Evolutionary conservation across 2,329 filamentous ascomycete genomes (phyloP).

Genomic region (Xylaria arbuscula): DNA sequence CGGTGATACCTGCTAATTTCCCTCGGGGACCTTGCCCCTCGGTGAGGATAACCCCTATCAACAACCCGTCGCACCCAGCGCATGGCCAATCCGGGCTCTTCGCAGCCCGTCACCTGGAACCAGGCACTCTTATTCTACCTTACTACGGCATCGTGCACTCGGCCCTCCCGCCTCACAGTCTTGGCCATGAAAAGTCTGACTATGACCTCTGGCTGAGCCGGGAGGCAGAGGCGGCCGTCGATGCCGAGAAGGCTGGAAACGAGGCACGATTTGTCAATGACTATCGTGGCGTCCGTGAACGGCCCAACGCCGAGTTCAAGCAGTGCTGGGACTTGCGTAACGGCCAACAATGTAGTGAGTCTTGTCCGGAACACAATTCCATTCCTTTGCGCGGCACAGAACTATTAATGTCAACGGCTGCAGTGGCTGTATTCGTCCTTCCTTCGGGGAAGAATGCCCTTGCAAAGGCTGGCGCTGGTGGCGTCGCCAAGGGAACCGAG

Average conservation of each 20-base stretch:
- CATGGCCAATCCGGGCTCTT: slow-evolving; percentile 70
- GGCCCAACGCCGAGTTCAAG: slow-evolving; percentile 69
- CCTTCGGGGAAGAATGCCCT: slow-evolving; percentile 55
- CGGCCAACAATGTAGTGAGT: slow-evolving; percentile 64
- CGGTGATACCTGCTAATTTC: slow-evolving; percentile 51
- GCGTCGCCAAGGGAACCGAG: slow-evolving; percentile 70
- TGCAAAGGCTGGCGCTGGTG: slow-evolving; percentile 47
- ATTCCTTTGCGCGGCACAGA: background rate
- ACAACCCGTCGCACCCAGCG: slow-evolving; percentile 65
- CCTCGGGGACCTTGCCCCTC: slow-evolving; percentile 59
- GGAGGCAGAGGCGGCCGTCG: slow-evolving; percentile 67
- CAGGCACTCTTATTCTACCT: slow-evolving; percentile 68
- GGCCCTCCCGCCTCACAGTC: slow-evolving; percentile 47
- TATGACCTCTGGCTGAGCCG: slow-evolving; percentile 74
- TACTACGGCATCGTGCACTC: slow-evolving; percentile 71
- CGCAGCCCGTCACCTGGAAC: slow-evolving; percentile 63
- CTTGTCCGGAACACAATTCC: background rate
- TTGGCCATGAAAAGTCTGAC: slow-evolving; percentile 60
- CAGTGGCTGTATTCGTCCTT: slow-evolving; percentile 59
- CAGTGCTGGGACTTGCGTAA: slow-evolving; percentile 66
- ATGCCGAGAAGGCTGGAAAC: slow-evolving; percentile 68
- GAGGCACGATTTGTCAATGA: slow-evolving; percentile 76
- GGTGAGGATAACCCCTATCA: slow-evolving; percentile 67
- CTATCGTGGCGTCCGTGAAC: slow-evolving; percentile 67
- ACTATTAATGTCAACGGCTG: slow-evolving; percentile 20